Evolutionary conservation across 225 moss, liverwort and hornwort species (phyloP), one percentile per base, ranked within the genome.

Genomic region (Polytrichum commune): DNA sequence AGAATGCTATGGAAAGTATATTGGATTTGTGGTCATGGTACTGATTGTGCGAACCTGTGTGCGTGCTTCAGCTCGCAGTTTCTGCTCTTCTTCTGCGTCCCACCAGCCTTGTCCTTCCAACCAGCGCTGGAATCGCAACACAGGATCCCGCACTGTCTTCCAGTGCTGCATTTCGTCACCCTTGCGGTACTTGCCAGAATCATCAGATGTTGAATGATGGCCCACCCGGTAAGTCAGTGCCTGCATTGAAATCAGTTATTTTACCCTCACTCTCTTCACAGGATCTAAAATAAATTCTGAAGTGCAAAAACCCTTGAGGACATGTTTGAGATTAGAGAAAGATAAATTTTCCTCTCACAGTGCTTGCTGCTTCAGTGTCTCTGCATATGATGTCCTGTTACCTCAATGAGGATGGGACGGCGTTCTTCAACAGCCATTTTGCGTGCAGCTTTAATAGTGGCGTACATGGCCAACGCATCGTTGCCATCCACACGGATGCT

Each of bases 191-290:
- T 95, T 99, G 46, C 91, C 91, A 1, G 98, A 99, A 78, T 99
- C 98, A 79, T 99, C 98, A 16, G 98, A 99, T 19, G 98, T 99
- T 19, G 98, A 99, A 79, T 99, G 98, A 69, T 99, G 98, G 23
- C 98, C 98, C 1, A 90, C 83, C 29, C 98, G 84, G 62, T 99
- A 99, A 1, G 88, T 95, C 69, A 99, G 72, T 8, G 95, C 95
- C 98, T 99, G 83, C 55, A 76, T 29, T 27, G 58, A 20, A 46
- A 46, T 13, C 46, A 7, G 4, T 13, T 46, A 46, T 13, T 46
- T 16, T 16, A 46, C 16, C 13, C 13, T 46, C 46, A 46, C 4
- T 16, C 46, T 46, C 4, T 3, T 38, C 3, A 3, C 13, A 46
- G 46, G 46, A 46, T 46, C 46, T 46, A 46, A 46, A 46, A 13